A percentile compares a stretch with the other conserved stretches of the same genome.
These are phyloP conservation scores for Fusarium dlaminii DNA, from an alignment of 2,329 filamentous ascomycete genomes.

Conservation along the genomic window DNA sequence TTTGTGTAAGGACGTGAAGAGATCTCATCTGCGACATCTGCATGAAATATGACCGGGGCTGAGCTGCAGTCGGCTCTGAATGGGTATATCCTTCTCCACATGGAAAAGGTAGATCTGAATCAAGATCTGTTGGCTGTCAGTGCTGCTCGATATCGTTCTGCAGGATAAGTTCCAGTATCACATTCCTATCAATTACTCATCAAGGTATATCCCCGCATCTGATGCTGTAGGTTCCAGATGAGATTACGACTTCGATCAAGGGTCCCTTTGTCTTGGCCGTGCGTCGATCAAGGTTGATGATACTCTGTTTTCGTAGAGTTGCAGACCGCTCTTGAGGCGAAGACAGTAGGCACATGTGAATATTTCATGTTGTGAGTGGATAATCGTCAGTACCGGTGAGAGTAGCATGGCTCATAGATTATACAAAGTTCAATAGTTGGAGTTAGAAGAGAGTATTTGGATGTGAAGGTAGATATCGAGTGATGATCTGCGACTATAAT, in stretches of 20 bases:
- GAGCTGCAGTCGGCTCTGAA: neutral
- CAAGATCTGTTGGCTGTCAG: neutral
- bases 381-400: rapidly evolving
- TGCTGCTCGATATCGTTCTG: neutral
- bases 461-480: neutral
- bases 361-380: neutral
- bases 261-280: neutral
- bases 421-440: neutral
- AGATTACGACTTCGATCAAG: neutral
- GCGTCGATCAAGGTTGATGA: neutral
- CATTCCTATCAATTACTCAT: neutral
- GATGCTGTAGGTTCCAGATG: neutral
- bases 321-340: neutral
- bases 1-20: rapidly evolving
- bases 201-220: neutral
- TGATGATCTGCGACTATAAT: neutral
- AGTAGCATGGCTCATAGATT: neutral
- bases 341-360: too few relatives aligned
- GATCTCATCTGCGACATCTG: neutral
- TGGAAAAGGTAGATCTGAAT: neutral
- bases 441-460: neutral
- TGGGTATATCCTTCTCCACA: neutral
- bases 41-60: neutral
- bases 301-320: too few relatives aligned
- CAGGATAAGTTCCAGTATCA: neutral